Evolutionary conservation across 2,329 filamentous ascomycete species (phyloP).

Genomic region (Fusarium proliferatum): DNA sequence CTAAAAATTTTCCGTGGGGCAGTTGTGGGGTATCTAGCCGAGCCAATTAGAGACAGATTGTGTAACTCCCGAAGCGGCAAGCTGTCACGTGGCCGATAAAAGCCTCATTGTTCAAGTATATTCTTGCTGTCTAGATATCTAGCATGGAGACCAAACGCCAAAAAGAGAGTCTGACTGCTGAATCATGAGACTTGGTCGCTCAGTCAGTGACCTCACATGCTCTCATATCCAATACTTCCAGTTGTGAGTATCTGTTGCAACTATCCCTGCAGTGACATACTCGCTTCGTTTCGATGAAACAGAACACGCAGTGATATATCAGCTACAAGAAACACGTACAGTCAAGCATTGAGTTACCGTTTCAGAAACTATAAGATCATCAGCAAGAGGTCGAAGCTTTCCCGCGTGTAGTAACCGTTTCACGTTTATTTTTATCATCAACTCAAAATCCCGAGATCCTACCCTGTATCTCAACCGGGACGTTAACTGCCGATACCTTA

Average conservation of each 20-base stretch:
- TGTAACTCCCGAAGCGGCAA: background rate
- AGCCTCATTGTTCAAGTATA: background rate
- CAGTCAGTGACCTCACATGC: accelerated
- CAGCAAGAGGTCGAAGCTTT: background rate
- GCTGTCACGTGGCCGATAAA: background rate
- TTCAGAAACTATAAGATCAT: background rate
- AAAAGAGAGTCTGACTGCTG: accelerated
- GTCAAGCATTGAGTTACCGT: background rate
- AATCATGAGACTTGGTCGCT: accelerated
- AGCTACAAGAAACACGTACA: background rate
- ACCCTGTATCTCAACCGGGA: background rate
- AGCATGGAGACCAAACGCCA: background rate
- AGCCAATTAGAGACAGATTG: background rate
- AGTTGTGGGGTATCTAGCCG: background rate
- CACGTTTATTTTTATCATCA: slow-evolving; percentile 16
- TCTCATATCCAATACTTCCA: background rate
- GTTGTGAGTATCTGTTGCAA: accelerated
- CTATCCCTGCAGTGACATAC: background rate
- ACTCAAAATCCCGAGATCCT: background rate
- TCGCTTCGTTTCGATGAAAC: background rate
- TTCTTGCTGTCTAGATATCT: background rate
- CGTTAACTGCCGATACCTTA: background rate
- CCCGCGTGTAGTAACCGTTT: background rate
- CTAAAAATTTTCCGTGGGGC: background rate
- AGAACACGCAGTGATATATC: background rate